Evolutionary conservation across 2,329 filamentous ascomycete genomes (phyloP).

Genomic region (Didymella lethalis): DNA sequence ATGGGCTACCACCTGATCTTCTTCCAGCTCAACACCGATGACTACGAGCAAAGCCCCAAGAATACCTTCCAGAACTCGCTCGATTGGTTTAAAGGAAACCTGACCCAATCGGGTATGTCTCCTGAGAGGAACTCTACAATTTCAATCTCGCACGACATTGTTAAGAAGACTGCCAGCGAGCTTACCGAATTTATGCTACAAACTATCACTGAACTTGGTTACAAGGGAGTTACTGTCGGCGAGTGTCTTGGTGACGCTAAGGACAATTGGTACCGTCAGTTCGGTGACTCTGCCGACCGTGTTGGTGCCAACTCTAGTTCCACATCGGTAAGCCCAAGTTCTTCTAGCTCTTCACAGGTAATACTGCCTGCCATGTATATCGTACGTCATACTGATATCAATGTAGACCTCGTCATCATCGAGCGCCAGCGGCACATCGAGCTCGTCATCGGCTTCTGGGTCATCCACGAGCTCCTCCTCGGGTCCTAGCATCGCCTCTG

Average conservation of each 20-base stretch:
- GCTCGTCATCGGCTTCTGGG: constrained; percentile 1
- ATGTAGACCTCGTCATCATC: neutral
- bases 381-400: neutral
- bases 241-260: constrained; percentile 54
- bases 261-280: constrained; percentile 56
- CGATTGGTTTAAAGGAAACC: constrained; percentile 21
- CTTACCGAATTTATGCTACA: constrained; percentile 53
- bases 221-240: constrained; percentile 54
- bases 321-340: constrained; percentile 3
- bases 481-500: neutral
- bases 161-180: constrained; percentile 52
- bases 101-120: constrained; percentile 14
- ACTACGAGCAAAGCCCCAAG: constrained; percentile 61
- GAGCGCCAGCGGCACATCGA: neutral
- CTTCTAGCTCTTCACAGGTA: constrained; percentile 1
- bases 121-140: constrained; percentile 50
- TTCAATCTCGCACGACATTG: constrained; percentile 60
- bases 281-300: constrained; percentile 16
- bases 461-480: neutral
- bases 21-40: constrained; percentile 65
- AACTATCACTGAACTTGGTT: constrained; percentile 44
- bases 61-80: constrained; percentile 17
- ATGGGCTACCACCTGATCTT: constrained; percentile 66
- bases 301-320: constrained; percentile 1
- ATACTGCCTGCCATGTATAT: too few relatives aligned